Conservation (phyloP, 129 eudicot species). For the Mikania micrantha region DNA sequence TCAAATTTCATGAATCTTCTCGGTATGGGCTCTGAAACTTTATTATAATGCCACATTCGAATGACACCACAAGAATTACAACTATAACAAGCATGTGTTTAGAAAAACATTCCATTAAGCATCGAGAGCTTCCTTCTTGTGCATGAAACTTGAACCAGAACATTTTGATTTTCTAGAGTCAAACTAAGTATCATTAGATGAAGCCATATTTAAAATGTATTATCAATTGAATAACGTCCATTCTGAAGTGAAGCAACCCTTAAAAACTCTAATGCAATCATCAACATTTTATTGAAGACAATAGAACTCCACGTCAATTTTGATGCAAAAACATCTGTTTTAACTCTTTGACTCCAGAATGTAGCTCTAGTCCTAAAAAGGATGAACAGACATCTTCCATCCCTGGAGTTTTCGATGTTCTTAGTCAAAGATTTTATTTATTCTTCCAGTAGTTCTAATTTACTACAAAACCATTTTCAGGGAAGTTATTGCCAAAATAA, state of each 20-base stretch:
- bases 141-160: not conserved
- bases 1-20: not conserved
- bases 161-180: conserved; percentile 17
- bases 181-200: not conserved
- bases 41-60: not conserved
- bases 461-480: not conserved
- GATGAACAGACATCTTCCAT: too few relatives aligned
- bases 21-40: not conserved
- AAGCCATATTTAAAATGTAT: not conserved
- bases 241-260: not conserved
- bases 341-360: conserved; percentile 2
- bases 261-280: not conserved
- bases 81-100: not conserved
- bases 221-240: not conserved
- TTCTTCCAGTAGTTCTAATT: not conserved
- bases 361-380: too few relatives aligned
- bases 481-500: not conserved
- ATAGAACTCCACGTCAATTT: conserved; percentile 1
- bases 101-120: not conserved
- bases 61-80: not conserved
- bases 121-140: not conserved
- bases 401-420: too few relatives aligned
- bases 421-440: too few relatives aligned
- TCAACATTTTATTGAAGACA: not conserved
- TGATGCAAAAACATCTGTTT: not conserved